Conservation (phyloP, 441 rosid species). For the Viola pubescens region DNA sequence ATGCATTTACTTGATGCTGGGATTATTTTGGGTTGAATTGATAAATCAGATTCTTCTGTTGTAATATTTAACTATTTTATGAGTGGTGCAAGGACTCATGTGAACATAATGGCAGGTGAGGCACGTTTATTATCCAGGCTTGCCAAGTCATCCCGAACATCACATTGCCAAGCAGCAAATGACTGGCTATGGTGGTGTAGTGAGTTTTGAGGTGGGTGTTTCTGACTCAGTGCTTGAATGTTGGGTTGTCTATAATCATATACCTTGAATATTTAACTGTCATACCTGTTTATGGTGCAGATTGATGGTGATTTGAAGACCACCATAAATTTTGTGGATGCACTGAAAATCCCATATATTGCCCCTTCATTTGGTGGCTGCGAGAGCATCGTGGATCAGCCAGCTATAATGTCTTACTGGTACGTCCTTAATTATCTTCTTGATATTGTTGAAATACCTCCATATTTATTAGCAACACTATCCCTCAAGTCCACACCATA, state of each 20-base stretch:
- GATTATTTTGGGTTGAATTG: not conserved
- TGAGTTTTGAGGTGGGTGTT: slow-evolving; percentile 82
- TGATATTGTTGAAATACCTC: not conserved
- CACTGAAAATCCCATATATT: slow-evolving; percentile 86
- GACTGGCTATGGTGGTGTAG: slow-evolving; percentile 98
- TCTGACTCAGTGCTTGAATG: not conserved
- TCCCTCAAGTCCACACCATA: no score
- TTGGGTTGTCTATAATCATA: not conserved
- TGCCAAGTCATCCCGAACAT: slow-evolving; percentile 88
- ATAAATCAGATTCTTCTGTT: not conserved
- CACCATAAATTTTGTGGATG: slow-evolving; percentile 71
- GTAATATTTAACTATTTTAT: not conserved
- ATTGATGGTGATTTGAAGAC: slow-evolving; percentile 65
- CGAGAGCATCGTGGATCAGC: slow-evolving; percentile 96
- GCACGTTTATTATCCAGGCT: slow-evolving; percentile 84
- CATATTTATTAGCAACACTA: no score
- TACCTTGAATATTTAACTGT: slow-evolving; percentile 7
- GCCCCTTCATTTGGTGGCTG: slow-evolving; percentile 98
- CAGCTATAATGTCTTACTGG: slow-evolving; percentile 98
- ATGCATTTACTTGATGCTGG: no score
- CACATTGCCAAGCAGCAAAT: slow-evolving; percentile 82
- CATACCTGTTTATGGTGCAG: slow-evolving; percentile 23
- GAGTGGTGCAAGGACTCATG: slow-evolving; percentile 3
- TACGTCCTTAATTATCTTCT: slow-evolving; percentile 16
- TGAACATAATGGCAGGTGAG: slow-evolving; percentile 49